These are phyloP conservation scores for Heterobasidion occidentale DNA, from an alignment of 1,284 basidiomycete species.

Conservation along the genomic window DNA sequence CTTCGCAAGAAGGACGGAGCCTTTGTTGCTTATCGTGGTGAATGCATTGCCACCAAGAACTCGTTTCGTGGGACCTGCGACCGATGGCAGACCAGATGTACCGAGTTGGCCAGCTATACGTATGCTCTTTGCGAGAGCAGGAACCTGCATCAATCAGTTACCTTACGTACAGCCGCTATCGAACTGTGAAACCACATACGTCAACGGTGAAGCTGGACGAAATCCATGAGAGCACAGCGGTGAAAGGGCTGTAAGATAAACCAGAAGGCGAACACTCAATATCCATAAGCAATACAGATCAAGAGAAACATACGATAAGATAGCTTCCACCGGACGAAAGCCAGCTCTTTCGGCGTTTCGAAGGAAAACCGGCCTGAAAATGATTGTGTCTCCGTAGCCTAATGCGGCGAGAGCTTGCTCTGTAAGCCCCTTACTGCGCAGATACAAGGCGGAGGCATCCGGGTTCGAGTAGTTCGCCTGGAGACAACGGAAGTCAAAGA, in stretches of 20 bases:
- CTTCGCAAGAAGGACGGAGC: conserved; percentile 30
- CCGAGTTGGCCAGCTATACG: conserved; percentile 36
- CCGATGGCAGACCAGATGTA: conserved; percentile 29
- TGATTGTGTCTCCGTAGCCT: conserved; percentile 60
- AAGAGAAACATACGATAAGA: conserved; percentile 26
- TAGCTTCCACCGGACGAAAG: conserved; percentile 28
- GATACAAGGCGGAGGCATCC: conserved; percentile 42
- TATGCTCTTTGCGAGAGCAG: conserved; percentile 34
- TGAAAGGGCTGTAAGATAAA: conserved; percentile 16
- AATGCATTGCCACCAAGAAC: conserved; percentile 26
- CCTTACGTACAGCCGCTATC: neutral
- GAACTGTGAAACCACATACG: conserved; percentile 22
- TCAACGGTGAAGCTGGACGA: conserved; percentile 34
- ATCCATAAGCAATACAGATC: neutral
- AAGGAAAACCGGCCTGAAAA: conserved; percentile 57
- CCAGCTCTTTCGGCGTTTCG: conserved; percentile 25
- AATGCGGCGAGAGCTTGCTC: conserved; percentile 58
- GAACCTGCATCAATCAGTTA: conserved; percentile 23
- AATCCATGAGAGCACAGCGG: conserved; percentile 30
- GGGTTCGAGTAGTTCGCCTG: conserved; percentile 43
- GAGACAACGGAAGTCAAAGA: neutral
- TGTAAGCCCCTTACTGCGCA: conserved; percentile 66
- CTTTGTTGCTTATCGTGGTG: conserved; percentile 37
- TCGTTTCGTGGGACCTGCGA: conserved; percentile 26
- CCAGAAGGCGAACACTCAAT: neutral